A percentile compares a stretch with the other conserved stretches of the same genome.
phyloP scores from a whole-genome alignment of 371 early-diverging fungal genomes.

The Mortierella sp. region DNA sequence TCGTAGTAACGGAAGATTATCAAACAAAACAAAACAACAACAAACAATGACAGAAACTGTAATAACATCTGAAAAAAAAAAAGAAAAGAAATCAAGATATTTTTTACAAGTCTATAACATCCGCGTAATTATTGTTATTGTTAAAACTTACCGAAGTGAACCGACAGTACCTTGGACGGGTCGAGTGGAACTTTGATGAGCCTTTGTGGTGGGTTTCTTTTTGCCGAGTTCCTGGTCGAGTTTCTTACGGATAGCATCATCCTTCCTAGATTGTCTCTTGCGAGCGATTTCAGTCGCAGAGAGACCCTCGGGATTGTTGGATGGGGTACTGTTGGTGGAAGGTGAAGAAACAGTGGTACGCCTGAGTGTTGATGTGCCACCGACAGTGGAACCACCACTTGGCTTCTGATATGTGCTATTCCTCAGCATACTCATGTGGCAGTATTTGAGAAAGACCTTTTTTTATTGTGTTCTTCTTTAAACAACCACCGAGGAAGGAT shows the following conservation, averaged over 20 bases:
- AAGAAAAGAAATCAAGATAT: constrained; percentile 5
- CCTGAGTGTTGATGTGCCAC: constrained; percentile 36
- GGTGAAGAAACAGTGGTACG: constrained; percentile 46
- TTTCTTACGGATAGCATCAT: constrained; percentile 80
- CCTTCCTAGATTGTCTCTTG: constrained; percentile 53
- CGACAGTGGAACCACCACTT: constrained; percentile 41
- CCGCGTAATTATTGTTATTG: no score
- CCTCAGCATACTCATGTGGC: constrained; percentile 24
- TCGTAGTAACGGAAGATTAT: background rate
- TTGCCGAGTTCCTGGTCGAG: constrained; percentile 79
- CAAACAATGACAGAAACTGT: background rate
- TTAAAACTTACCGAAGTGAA: constrained; percentile 67
- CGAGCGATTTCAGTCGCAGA: constrained; percentile 54
- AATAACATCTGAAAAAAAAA: background rate
- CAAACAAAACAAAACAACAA: background rate
- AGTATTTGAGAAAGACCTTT: background rate
- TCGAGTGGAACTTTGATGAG: constrained; percentile 45
- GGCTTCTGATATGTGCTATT: constrained; percentile 39
- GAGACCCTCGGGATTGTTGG: constrained; percentile 20
- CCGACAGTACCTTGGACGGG: constrained; percentile 76
- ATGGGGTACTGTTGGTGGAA: constrained; percentile 11
- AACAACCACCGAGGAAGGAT: no score
- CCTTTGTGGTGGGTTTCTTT: constrained; percentile 57
- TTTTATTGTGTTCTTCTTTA: no score
- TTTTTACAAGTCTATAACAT: background rate